Evolutionary conservation across 2,329 filamentous ascomycete genomes (phyloP), one percentile per base, ranked within the genome.

Genomic region (Trichophyton schoenleinii): DNA sequence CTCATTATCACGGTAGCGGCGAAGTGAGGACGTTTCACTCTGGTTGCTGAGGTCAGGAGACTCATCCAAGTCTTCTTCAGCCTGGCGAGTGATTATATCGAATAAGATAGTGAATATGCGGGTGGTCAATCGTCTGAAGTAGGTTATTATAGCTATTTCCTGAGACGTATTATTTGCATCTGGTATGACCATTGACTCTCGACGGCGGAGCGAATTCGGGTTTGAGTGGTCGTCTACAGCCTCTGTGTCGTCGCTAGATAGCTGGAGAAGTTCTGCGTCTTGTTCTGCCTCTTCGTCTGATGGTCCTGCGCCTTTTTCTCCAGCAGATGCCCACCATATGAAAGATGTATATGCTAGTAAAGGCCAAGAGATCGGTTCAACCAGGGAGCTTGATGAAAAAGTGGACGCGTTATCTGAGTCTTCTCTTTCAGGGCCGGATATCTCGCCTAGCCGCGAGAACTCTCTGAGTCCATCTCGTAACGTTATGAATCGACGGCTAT

Each of bases 401-500:
- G 74, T 75, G 7, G 76, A 77, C 22, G 70, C 70, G 7, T 68
- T 68, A 31, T 76, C 73, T 41, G 71, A 71, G 57, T 75, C 73
- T 3, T 66, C 64, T 38, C 73, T 69, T 38, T 70, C 69, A 38
- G 63, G 31, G 28, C 60, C 60, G 44, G 66, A 63, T 42, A 66
- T 60, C 31, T 61, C 59, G 28, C 66, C 62, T 57, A 68, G 64
- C 13, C 63, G 65, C 28, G 68, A 66, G 48, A 72, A 65, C 55
- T 70, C 71, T 31, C 67, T 70, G 8, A 95, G 78, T 3, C 86
- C 87, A 64, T 79, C 79, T 58, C 82, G 81, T 9, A 96, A 80
- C 18, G 85, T 80, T 57, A 82, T 80, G 74, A 88, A 97, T 22
- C 92, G 87, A 28, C 89, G 84, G 13, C 94, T 80, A 72, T 99